Conservation (phyloP, 1,139 yeast species). For the Kodamaea derodonti region DNA sequence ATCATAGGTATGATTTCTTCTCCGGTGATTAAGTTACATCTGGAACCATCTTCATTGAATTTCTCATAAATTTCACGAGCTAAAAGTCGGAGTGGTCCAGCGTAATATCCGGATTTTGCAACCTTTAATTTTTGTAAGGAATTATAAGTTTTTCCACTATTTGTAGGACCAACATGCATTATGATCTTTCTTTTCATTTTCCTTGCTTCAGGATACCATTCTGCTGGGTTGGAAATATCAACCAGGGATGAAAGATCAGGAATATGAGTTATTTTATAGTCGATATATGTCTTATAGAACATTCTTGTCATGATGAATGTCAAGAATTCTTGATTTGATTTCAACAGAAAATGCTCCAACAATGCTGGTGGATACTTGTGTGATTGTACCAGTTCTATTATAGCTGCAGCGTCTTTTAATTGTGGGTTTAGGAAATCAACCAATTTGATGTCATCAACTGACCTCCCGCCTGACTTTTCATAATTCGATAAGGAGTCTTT, state of each 20-base stretch:
- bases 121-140: conserved; percentile 66
- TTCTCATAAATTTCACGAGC: conserved; percentile 90
- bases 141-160: conserved; percentile 90
- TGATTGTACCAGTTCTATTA: conserved; percentile 18
- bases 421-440: conserved; percentile 32
- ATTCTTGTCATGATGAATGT: conserved; percentile 20
- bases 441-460: conserved; percentile 5
- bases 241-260: conserved; percentile 19
- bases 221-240: conserved; percentile 69
- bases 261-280: conserved; percentile 13
- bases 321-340: conserved; percentile 18
- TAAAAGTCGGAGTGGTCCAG: conserved; percentile 86
- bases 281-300: conserved; percentile 21
- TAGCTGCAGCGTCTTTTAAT: conserved; percentile 16
- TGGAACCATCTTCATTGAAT: conserved; percentile 58
- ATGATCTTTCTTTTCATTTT: conserved; percentile 71
- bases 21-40: conserved; percentile 88
- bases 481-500: too few species aligned
- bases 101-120: conserved; percentile 84
- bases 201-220: conserved; percentile 88
- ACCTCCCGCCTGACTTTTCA: conserved; percentile 1
- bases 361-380: conserved; percentile 20
- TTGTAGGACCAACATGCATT: conserved; percentile 96
- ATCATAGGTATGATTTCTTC: conserved; percentile 79
- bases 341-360: conserved; percentile 14